Evolutionary conservation across 1,284 basidiomycete species (phyloP).

Genomic region (Phellopilus nigrolimitatus): DNA sequence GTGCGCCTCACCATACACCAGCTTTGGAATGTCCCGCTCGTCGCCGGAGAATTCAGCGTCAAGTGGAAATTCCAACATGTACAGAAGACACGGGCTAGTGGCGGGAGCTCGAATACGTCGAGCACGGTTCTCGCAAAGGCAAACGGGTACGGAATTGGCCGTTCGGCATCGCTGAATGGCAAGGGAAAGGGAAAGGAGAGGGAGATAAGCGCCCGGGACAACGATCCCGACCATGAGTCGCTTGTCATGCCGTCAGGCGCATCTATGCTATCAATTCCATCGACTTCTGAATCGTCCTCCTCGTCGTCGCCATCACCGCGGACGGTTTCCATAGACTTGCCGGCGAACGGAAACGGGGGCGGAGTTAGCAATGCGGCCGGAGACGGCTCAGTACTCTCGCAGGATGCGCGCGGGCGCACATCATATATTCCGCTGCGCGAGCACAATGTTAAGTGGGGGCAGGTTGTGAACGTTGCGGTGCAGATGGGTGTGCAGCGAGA

Average conservation of each 20-base stretch:
- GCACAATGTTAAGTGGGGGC: slow-evolving; percentile 56
- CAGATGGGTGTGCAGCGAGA: slow-evolving; percentile 60
- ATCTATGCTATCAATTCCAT: slow-evolving; percentile 8
- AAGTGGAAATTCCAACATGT: slow-evolving; percentile 74
- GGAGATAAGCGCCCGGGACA: slow-evolving; percentile 16
- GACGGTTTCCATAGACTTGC: background rate
- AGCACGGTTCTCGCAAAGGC: background rate
- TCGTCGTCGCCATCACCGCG: slow-evolving; percentile 12
- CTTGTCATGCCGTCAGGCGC: slow-evolving; percentile 16
- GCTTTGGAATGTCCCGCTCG: slow-evolving; percentile 70
- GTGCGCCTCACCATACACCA: slow-evolving; percentile 65
- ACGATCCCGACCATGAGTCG: slow-evolving; percentile 1
- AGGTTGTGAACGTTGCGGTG: slow-evolving; percentile 50
- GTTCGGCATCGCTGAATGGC: slow-evolving; percentile 12
- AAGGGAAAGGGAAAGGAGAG: slow-evolving; percentile 33
- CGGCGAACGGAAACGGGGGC: background rate
- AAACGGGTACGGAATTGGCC: slow-evolving; percentile 8
- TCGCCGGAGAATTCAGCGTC: slow-evolving; percentile 69
- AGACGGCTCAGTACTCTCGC: slow-evolving; percentile 20
- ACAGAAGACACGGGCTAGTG: slow-evolving; percentile 27
- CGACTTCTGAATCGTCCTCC: slow-evolving; percentile 5
- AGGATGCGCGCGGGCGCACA: slow-evolving; percentile 48
- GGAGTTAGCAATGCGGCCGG: background rate
- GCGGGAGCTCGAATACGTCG: slow-evolving; percentile 34
- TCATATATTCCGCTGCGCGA: slow-evolving; percentile 51